phyloP scores from a whole-genome alignment of 73 alveolate genomes.

The Effrenium voratum region DNA sequence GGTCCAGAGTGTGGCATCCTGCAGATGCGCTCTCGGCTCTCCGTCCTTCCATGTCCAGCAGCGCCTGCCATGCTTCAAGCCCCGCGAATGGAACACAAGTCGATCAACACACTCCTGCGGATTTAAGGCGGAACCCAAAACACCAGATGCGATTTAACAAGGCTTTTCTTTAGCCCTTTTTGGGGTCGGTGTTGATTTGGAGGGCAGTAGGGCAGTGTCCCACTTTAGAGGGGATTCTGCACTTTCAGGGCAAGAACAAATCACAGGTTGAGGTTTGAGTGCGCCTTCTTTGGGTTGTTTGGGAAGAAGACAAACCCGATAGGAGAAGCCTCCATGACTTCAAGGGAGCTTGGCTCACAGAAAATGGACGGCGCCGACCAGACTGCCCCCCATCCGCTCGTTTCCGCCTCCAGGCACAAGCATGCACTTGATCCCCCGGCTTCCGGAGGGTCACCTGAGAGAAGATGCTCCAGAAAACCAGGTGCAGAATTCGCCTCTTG shows the following conservation, averaged over 20 bases:
- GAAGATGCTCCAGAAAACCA: no score
- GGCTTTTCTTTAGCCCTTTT: not conserved
- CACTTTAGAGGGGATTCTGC: not conserved
- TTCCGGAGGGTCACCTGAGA: conserved; percentile 61
- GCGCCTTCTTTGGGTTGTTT: no score
- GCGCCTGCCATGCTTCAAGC: not conserved
- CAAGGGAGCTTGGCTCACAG: not conserved
- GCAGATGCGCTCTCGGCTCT: no score
- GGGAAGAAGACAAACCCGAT: not conserved
- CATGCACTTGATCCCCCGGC: conserved; percentile 58
- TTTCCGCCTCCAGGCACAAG: conserved; percentile 53
- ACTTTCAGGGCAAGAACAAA: no score
- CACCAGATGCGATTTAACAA: not conserved
- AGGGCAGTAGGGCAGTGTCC: not conserved
- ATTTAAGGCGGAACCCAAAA: not conserved
- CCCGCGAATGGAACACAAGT: not conserved
- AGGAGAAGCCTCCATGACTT: no score
- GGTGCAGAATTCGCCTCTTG: no score
- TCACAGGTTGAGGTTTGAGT: no score
- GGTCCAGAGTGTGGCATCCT: no score
- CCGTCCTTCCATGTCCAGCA: no score
- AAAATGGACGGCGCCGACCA: not conserved
- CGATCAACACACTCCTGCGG: not conserved
- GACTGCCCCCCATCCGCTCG: not conserved
- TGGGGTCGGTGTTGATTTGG: not conserved